These are phyloP conservation scores for Saccharomycopsis vini DNA, from an alignment of 805 yeast species.

Conservation along the genomic window DNA sequence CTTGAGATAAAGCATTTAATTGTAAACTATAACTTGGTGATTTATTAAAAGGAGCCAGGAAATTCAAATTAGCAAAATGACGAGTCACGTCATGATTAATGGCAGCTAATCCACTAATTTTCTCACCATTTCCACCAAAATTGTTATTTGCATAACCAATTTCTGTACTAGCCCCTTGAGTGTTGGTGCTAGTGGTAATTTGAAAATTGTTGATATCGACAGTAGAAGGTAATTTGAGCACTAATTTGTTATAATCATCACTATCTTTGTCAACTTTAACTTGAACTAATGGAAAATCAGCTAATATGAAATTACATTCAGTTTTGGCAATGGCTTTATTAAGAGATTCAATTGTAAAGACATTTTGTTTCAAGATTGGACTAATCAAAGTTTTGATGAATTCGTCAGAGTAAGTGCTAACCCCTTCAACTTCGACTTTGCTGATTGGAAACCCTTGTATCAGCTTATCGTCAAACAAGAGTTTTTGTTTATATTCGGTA, in stretches of 20 bases:
- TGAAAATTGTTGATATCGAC: not conserved
- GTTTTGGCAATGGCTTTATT: not conserved
- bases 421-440: constrained; percentile 9
- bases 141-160: constrained; percentile 7
- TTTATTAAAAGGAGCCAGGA: constrained; percentile 1
- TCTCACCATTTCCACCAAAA: constrained; percentile 14
- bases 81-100: not conserved
- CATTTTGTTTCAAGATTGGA: constrained; percentile 4
- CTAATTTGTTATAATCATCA: not conserved
- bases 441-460: constrained; percentile 1
- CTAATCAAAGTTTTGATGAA: constrained; percentile 3
- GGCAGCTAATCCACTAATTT: not conserved
- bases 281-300: not conserved
- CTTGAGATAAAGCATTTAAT: not conserved
- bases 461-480: not conserved
- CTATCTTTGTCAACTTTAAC: not conserved
- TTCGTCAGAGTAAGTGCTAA: not conserved
- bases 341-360: constrained; percentile 9
- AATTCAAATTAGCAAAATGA: not conserved
- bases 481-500: not conserved
- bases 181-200: constrained; percentile 7
- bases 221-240: not conserved
- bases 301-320: not conserved
- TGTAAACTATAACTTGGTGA: not conserved
- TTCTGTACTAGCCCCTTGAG: constrained; percentile 5